phyloP scores from a whole-genome alignment of 75 land plant species.

The Selaginella moellendorffii region DNA sequence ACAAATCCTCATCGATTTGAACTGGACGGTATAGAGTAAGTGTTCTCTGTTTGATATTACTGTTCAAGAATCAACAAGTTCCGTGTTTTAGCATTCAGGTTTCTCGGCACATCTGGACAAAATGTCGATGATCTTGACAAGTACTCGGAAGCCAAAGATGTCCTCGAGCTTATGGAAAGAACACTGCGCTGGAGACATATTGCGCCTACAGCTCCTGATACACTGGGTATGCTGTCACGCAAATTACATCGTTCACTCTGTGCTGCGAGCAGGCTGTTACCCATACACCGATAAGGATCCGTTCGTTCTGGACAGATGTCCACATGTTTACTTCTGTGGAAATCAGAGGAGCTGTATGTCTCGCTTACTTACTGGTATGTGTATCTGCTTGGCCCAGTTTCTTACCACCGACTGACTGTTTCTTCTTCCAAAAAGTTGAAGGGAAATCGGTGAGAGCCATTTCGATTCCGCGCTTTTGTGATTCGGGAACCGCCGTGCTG shows the following conservation, averaged over 20 bases:
- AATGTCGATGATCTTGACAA: conserved; percentile 82
- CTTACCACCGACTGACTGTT: neutral
- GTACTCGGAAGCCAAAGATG: conserved; percentile 68
- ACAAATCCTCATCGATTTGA: conserved; percentile 95
- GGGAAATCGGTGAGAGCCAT: conserved; percentile 77
- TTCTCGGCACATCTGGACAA: conserved; percentile 97
- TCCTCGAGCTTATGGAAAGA: conserved; percentile 78
- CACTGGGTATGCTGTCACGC: conserved; percentile 48
- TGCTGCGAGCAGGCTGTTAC: conserved; percentile 63
- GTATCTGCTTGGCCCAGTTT: neutral
- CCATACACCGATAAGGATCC: conserved; percentile 94
- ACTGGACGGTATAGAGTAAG: conserved; percentile 70
- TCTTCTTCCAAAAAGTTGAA: conserved; percentile 66
- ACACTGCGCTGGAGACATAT: conserved; percentile 89
- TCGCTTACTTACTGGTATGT: conserved; percentile 48
- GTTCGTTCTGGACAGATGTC: conserved; percentile 77
- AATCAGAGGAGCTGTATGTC: conserved; percentile 69
- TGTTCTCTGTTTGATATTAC: neutral
- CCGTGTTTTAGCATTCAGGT: conserved; percentile 36
- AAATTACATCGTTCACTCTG: neutral
- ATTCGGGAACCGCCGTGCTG: conserved; percentile 75
- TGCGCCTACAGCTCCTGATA: conserved; percentile 97
- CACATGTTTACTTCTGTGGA: conserved; percentile 95
- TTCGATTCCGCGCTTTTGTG: conserved; percentile 67
- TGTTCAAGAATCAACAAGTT: neutral